Evolutionary conservation across 148 eudicot species (phyloP).

Genomic region (Camellia japonica): DNA sequence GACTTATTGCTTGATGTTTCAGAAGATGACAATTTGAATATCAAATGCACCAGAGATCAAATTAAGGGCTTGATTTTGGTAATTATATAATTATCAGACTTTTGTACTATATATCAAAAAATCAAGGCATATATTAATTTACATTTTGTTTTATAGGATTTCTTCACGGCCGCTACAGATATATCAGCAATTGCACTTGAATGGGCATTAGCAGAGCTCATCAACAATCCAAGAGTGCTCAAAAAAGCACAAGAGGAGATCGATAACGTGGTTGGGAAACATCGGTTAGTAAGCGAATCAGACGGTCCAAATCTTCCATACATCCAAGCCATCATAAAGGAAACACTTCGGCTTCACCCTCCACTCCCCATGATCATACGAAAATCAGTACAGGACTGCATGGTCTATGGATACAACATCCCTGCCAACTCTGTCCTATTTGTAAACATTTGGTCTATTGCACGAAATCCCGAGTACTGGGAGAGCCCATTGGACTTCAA

Average conservation of each 20-base stretch:
- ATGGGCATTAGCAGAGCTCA: slow-evolving; percentile 22
- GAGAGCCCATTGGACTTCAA: slow-evolving; percentile 24
- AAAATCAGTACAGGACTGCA: slow-evolving; percentile 21
- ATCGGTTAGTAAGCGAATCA: slow-evolving; percentile 14
- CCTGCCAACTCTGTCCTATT: slow-evolving; percentile 24
- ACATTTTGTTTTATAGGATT: slow-evolving; percentile 9
- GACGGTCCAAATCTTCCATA: slow-evolving; percentile 15
- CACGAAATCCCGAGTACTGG: slow-evolving; percentile 23
- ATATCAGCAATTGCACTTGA: slow-evolving; percentile 19
- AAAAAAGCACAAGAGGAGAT: slow-evolving; percentile 20
- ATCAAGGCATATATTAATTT: too few relatives aligned
- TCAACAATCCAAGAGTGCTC: slow-evolving; percentile 23
- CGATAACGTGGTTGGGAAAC: slow-evolving; percentile 15
- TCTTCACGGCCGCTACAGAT: slow-evolving; percentile 24
- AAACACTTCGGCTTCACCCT: slow-evolving; percentile 29
- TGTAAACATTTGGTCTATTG: slow-evolving; percentile 32
- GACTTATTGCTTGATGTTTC: slow-evolving; percentile 20
- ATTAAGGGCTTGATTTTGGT: slow-evolving; percentile 25
- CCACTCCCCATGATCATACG: slow-evolving; percentile 23
- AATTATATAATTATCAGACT: background rate
- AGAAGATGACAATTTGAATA: slow-evolving; percentile 21
- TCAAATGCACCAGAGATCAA: slow-evolving; percentile 19
- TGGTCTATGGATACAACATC: slow-evolving; percentile 23
- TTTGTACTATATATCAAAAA: too few relatives aligned
- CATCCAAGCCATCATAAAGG: slow-evolving; percentile 21